Base-by-base conservation (phyloP, 2,329 filamentous ascomycete species). In the Calonectria leucothoes region DNA sequence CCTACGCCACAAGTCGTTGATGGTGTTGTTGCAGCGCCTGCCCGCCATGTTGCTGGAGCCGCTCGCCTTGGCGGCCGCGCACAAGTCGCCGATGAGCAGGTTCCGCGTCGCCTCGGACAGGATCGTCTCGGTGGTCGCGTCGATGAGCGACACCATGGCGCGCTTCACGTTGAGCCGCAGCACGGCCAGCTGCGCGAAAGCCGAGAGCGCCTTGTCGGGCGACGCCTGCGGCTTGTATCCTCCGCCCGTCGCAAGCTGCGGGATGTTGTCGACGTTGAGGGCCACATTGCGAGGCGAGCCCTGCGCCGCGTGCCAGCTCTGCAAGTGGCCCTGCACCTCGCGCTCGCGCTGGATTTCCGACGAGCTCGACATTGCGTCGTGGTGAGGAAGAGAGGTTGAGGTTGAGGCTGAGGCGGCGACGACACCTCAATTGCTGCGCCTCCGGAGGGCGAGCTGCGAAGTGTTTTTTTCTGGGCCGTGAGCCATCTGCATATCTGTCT, bases 41-140 rank as follows among this genome's bases (percentile, higher is more conserved):
- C 7, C 20, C 2, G 66, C 31, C 7, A 35, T 69, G 23, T 57
- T 31, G 48, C 17, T 70, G 8, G 33, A 17, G 12, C 35, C 64
- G 61, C 23, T n/a, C 11, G 65, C 35, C 10, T 67, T 27, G 1
- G 59, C 15, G 2, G 73, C 65, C 2, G 74, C 49, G 12, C 83
- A 83, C 3, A 81, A 78, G 27, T 83, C 72, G 5, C 75, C 82
- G 8, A 88, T 79, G 6, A 86, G 85, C 4, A 89, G 75, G 1
- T 85, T 86, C 57, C 83, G 84, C 1, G 89, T 90, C 11, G 87
- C 86, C 76, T 90, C 89, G 45, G 88, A 88, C 51, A 91, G 83
- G 63, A 90, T 85, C 69, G 87, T 89, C 80, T 90, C 87, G 14
- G 82, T 84, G 4, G 83, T 81, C 6, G 81, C 80, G 73, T 88